Percentiles rank a stretch among this genome's conserved stretches.
phyloP scores from a whole-genome alignment of 2,329 filamentous ascomycete genomes.

The Capronia coronata region DNA sequence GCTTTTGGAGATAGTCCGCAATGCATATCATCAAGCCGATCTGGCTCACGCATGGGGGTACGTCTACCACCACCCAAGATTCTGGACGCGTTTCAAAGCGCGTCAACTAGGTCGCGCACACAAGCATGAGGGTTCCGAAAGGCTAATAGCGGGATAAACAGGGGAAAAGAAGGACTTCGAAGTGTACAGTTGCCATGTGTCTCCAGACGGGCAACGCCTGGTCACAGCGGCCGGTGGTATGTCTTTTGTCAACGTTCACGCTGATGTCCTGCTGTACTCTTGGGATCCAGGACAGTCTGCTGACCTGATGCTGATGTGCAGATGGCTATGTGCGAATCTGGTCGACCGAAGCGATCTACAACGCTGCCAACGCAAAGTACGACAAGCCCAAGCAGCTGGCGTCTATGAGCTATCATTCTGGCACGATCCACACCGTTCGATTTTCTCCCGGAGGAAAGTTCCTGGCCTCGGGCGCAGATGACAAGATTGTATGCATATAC shows the following conservation, averaged over 20 bases:
- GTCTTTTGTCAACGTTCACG: too few relatives aligned
- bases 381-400: slow-evolving; percentile 85
- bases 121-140: neutral
- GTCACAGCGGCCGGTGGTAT: slow-evolving; percentile 88
- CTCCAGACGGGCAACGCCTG: slow-evolving; percentile 82
- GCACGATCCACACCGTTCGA: slow-evolving; percentile 92
- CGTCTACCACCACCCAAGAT: slow-evolving; percentile 28
- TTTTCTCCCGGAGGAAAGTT: slow-evolving; percentile 95
- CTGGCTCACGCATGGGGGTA: slow-evolving; percentile 91
- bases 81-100: slow-evolving; percentile 22
- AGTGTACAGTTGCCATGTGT: slow-evolving; percentile 97
- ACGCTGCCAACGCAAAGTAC: slow-evolving; percentile 65
- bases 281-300: too few relatives aligned
- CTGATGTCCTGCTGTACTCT: neutral
- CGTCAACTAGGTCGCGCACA: slow-evolving; percentile 17
- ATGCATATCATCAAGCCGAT: slow-evolving; percentile 91
- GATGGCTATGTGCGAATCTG: slow-evolving; percentile 97
- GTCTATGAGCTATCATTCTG: slow-evolving; percentile 96
- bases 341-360: slow-evolving; percentile 91
- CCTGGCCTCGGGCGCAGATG: slow-evolving; percentile 91
- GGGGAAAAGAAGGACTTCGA: slow-evolving; percentile 97
- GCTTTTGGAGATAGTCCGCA: slow-evolving; percentile 16
- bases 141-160: slow-evolving; percentile 34
- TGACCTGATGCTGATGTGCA: slow-evolving; percentile 39
- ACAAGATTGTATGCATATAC: slow-evolving; percentile 98